Conservation (phyloP, 495 filamentous ascomycete genomes). For the Penicillium argentinense region DNA sequence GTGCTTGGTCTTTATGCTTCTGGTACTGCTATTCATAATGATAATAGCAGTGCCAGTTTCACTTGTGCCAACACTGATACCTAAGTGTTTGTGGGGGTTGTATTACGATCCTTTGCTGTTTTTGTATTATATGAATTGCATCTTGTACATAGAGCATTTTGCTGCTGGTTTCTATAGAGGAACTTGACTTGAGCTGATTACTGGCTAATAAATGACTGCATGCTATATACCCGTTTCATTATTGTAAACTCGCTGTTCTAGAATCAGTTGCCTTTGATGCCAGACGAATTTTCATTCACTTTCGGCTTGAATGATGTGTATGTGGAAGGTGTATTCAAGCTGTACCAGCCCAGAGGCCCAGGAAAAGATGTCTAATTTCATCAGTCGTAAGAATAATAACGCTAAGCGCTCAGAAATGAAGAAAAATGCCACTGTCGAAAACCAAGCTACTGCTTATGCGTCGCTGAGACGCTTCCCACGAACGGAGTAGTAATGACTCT, state of each 20-base stretch:
- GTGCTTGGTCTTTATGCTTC: constrained; percentile 41
- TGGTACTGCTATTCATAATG: constrained; percentile 42
- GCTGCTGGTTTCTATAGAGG: constrained; percentile 11
- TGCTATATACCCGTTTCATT: neutral
- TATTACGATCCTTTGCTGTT: constrained; percentile 7
- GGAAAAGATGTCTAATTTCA: no score
- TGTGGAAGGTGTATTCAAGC: no score
- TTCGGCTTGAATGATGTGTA: no score
- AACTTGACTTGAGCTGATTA: constrained; percentile 9
- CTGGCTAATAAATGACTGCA: constrained; percentile 11
- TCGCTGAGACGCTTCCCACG: constrained; percentile 26
- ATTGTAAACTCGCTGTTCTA: no score
- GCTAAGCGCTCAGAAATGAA: no score
- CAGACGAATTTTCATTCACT: no score
- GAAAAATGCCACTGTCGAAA: no score
- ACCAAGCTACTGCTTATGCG: constrained; percentile 3
- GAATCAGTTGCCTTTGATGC: no score
- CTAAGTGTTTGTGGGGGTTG: constrained; percentile 5
- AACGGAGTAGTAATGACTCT: constrained; percentile 59
- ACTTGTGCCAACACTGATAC: constrained; percentile 32
- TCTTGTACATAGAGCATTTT: constrained; percentile 8
- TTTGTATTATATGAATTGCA: constrained; percentile 7
- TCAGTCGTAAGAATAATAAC: no score
- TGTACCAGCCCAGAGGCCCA: no score
- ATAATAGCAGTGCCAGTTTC: constrained; percentile 30